These are phyloP conservation scores for Syzygium jambos DNA, from an alignment of 345 rosid species.

Conservation along the genomic window DNA sequence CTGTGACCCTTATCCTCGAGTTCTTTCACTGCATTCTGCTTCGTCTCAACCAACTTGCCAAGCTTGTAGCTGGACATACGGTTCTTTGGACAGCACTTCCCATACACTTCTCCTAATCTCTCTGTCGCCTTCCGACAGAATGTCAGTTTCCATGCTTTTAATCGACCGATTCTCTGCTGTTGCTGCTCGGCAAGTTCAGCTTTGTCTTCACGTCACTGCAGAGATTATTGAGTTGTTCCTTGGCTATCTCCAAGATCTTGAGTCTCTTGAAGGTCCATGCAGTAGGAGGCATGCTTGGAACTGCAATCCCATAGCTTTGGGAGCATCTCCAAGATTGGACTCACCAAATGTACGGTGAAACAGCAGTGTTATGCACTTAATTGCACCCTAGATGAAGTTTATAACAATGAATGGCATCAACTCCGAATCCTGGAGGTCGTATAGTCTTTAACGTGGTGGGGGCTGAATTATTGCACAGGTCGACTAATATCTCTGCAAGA, in stretches of 20 bases:
- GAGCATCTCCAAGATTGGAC: not conserved
- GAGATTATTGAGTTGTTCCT: not conserved
- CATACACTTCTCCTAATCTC: not conserved
- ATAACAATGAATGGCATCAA: not conserved
- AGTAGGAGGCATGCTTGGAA: not conserved
- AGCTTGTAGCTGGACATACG: not conserved
- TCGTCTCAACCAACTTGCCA: not conserved
- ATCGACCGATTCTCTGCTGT: not conserved
- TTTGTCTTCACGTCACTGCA: no score
- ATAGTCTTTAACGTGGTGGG: not conserved
- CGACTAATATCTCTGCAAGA: not conserved
- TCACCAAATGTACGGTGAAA: not conserved
- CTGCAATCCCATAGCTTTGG: not conserved
- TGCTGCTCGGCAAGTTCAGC: not conserved
- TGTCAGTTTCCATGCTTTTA: not conserved
- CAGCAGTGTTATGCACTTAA: not conserved
- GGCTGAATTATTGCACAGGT: not conserved
- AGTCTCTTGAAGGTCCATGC: not conserved
- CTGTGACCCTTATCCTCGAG: not conserved
- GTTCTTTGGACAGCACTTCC: not conserved
- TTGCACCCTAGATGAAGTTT: not conserved
- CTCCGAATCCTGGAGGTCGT: not conserved
- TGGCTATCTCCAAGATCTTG: not conserved
- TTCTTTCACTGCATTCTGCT: not conserved
- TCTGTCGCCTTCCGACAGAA: not conserved